A percentile compares a stretch with the other conserved stretches of the same genome.
Evolutionary conservation across 225 moss, liverwort and hornwort genomes (phyloP).

Genomic region (Straminergon stramineum): DNA sequence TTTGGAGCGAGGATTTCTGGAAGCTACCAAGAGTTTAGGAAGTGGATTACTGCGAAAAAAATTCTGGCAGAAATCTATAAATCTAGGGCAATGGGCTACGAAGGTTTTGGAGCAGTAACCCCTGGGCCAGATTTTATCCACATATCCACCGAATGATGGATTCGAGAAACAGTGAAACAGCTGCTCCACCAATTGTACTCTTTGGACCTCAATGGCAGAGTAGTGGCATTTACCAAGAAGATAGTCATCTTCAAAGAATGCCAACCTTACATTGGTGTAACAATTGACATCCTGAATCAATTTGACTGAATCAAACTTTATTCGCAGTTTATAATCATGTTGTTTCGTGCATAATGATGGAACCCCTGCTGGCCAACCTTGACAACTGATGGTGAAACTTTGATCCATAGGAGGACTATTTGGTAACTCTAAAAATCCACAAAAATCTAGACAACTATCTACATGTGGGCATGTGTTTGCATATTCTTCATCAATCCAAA

Average conservation of each 20-base stretch:
- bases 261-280: neutral
- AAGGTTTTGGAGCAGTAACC: neutral
- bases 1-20: neutral
- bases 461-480: neutral
- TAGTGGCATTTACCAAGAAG: neutral
- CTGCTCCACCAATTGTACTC: neutral
- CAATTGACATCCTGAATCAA: neutral
- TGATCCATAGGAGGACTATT: neutral
- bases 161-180: neutral
- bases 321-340: neutral
- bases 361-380: neutral
- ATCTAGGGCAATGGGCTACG: neutral
- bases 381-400: neutral
- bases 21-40: neutral
- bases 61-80: neutral
- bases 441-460: neutral
- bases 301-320: neutral
- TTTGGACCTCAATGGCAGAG: neutral
- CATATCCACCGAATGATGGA: neutral
- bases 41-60: neutral
- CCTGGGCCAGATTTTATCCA: neutral
- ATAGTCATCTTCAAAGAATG: neutral
- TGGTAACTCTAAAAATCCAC: neutral
- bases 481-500: neutral
- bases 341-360: neutral